Conservation (phyloP, 306 rosid genomes). For the Prunus salicina region DNA sequence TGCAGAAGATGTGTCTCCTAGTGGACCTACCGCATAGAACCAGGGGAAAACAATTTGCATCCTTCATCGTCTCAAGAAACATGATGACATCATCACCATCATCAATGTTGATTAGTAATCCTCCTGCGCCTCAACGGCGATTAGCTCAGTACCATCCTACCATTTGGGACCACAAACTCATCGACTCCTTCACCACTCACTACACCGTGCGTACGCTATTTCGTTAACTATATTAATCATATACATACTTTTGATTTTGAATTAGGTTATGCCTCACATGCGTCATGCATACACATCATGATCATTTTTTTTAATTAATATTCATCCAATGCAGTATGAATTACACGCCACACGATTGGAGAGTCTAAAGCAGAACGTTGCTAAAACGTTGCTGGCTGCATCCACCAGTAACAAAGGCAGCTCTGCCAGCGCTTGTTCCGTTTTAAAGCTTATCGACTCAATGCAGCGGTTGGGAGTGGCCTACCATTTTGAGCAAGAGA, state of each 20-base stretch:
- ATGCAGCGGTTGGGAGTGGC: slow-evolving; percentile 29
- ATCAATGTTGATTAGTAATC: not conserved
- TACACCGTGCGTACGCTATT: not conserved
- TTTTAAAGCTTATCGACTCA: slow-evolving; percentile 12
- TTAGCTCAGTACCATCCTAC: slow-evolving; percentile 30
- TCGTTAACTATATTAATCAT: too few relatives aligned
- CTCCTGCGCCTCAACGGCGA: slow-evolving; percentile 11
- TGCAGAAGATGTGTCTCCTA: too few relatives aligned
- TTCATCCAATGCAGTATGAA: slow-evolving; percentile 18
- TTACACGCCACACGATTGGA: slow-evolving; percentile 9
- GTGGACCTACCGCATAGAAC: too few relatives aligned
- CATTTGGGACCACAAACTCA: slow-evolving; percentile 20
- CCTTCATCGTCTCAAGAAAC: too few relatives aligned
- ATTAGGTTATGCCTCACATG: not conserved
- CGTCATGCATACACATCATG: not conserved
- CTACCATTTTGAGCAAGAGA: slow-evolving; percentile 33
- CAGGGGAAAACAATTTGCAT: too few relatives aligned
- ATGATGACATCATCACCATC: not conserved
- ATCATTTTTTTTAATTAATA: not conserved
- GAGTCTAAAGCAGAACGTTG: slow-evolving; percentile 6
- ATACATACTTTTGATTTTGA: too few relatives aligned
- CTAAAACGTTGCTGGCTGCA: not conserved
- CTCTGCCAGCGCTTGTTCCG: not conserved
- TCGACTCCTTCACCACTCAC: slow-evolving; percentile 23
- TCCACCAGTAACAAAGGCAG: not conserved